Conservation (phyloP, 2,329 filamentous ascomycete species). For the Colletotrichum sp. region DNA sequence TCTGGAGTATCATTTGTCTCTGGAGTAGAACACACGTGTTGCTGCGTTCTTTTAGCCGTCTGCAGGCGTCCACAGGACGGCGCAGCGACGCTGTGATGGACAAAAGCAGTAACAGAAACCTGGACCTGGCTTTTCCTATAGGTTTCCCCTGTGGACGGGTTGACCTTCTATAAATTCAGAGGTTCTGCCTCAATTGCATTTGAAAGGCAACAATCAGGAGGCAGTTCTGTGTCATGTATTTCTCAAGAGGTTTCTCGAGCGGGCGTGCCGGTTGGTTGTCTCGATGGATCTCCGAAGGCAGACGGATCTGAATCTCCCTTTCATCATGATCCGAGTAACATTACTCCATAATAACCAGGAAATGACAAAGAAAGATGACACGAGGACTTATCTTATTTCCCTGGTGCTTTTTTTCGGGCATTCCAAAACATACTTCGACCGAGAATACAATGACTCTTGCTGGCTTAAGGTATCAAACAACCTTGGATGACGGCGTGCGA, state of each 20-base stretch:
- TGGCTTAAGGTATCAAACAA: too few species aligned
- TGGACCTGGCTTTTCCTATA: not conserved
- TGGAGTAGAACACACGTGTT: too few species aligned
- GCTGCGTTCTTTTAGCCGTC: fast-evolving
- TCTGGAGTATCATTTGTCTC: too few species aligned
- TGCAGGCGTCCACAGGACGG: fast-evolving
- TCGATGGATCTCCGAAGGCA: too few species aligned
- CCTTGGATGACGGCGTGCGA: fast-evolving
- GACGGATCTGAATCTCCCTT: too few species aligned
- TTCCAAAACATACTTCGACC: too few species aligned
- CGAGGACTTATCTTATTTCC: fast-evolving
- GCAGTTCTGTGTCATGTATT: not conserved
- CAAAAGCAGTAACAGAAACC: not conserved
- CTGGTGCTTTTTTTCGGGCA: too few species aligned
- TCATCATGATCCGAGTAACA: too few species aligned
- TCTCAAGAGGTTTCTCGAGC: not conserved
- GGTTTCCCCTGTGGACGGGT: not conserved
- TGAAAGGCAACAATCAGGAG: not conserved
- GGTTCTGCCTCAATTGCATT: not conserved
- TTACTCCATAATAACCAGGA: too few species aligned
- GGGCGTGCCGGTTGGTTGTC: too few species aligned
- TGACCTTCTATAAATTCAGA: not conserved
- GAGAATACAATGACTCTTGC: too few species aligned
- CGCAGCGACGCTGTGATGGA: fast-evolving
- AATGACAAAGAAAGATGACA: too few species aligned